Base-by-base conservation (phyloP, 768 basidiomycete species). In the Clavaria fumosa region DNA sequence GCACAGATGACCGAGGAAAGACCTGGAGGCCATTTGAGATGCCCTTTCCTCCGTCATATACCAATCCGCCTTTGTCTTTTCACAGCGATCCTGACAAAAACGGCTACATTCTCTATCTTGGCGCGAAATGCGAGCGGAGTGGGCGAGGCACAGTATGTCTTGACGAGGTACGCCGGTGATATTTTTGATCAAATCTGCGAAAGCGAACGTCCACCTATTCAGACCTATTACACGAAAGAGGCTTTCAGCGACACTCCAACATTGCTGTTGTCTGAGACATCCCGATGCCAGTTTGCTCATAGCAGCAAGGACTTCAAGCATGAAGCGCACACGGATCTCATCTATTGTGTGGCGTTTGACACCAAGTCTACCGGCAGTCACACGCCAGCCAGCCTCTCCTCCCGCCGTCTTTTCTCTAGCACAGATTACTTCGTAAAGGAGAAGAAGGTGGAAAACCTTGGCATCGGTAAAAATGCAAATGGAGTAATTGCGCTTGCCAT, bases 401-500 rank as follows among this genome's bases (percentile, higher is more conserved):
- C 73, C 18, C 75, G 74, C 33, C 72, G 83, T 5, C 72, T 99
- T 27, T 95, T 70, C 63, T 78, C 78, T 24, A 82, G 75, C 39
- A 73, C 75, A 2, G 84, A 95, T 61, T 97, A 85, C 54, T 97
- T 93, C 66, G 46, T 62, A 3, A 51, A 55, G 0, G 70, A 75
- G 4, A 67, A 53, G 31, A 65, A 64, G n/a, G 63, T 81, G 32
- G 88, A 93, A 47, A 83, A 88, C 47, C 66, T 99, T 1, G 86
- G 90, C 1, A 80, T 88, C 12, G 78, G 75, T 4, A 85, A 77
- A 58, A 75, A 78, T 37, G 83, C 89, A 0, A 75, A 72, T 22
- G 95, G 93, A 1, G 77, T 99, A n/a, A 66, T 86, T 4, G 93
- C 88, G 0, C 73, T 99, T 36, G 93, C 93, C 0, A 83, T 91